Conservation (phyloP, 2,329 filamentous ascomycete genomes). For the Microdochium paspali region DNA sequence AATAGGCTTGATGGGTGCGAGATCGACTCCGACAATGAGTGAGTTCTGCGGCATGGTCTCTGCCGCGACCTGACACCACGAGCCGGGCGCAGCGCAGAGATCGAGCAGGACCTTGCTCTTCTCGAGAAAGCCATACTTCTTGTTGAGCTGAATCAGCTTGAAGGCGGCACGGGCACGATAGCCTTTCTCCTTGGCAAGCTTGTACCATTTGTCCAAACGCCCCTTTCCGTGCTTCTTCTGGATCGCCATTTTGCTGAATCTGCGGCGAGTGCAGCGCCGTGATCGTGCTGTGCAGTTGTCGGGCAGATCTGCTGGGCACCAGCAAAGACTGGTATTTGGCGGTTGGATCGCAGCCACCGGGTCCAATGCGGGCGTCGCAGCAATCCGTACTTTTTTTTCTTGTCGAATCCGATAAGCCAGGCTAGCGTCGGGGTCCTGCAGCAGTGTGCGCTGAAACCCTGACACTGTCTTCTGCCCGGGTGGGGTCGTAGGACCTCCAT, state of each 20-base stretch:
- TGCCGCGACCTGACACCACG: conserved; percentile 93
- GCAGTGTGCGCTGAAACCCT: too few species aligned
- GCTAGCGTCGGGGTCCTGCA: too few species aligned
- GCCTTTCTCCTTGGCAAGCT: conserved; percentile 95
- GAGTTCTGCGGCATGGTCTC: conserved; percentile 88
- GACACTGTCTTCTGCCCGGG: too few species aligned
- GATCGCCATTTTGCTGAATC: conserved; percentile 62
- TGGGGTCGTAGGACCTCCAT: too few species aligned
- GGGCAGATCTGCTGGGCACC: conserved; percentile 6
- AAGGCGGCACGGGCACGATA: conserved; percentile 94
- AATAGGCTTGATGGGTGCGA: conserved; percentile 92
- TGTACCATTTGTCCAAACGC: conserved; percentile 98
- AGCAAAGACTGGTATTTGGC: conserved; percentile 6
- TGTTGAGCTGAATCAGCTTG: conserved; percentile 97
- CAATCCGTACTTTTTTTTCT: too few species aligned
- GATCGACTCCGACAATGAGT: conserved; percentile 89
- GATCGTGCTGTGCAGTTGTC: background rate
- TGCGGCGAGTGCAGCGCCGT: background rate
- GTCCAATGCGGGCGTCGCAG: too few species aligned
- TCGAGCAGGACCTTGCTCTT: conserved; percentile 94
- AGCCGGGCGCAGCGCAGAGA: conserved; percentile 95
- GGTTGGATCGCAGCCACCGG: background rate
- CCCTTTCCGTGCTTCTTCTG: conserved; percentile 99
- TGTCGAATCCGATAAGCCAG: too few species aligned
- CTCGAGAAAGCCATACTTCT: conserved; percentile 97